phyloP scores from a whole-genome alignment of 768 basidiomycete genomes.

The Rhizopogon vesiculosus region DNA sequence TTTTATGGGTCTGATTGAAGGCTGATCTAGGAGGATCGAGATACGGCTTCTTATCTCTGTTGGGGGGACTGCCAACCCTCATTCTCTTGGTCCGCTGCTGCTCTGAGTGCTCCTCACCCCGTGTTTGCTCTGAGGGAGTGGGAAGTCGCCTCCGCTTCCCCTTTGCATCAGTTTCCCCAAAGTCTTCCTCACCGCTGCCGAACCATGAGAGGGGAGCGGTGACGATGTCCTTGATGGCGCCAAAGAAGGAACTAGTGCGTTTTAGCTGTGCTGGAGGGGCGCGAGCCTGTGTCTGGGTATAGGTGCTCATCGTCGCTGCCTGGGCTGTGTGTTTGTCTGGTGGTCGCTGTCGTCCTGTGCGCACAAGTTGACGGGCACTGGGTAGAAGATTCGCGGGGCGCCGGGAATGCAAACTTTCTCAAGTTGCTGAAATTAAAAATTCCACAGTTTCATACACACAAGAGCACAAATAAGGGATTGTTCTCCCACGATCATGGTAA shows the following conservation, averaged over 20 bases:
- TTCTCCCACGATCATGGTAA: constrained; percentile 6
- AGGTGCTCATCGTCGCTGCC: constrained; percentile 18
- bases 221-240: constrained; percentile 61
- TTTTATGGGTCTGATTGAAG: constrained; percentile 27
- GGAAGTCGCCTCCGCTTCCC: constrained; percentile 53
- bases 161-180: constrained; percentile 33
- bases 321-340: constrained; percentile 12
- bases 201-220: constrained; percentile 57
- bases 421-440: neutral
- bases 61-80: constrained; percentile 44
- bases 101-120: constrained; percentile 29
- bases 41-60: constrained; percentile 35
- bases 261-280: constrained; percentile 30
- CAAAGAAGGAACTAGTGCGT: constrained; percentile 57
- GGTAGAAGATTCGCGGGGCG: constrained; percentile 13
- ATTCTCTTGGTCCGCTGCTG: constrained; percentile 44
- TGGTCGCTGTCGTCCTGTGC: constrained; percentile 10
- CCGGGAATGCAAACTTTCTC: constrained; percentile 13
- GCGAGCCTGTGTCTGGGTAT: constrained; percentile 20
- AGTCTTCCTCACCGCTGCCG: constrained; percentile 45
- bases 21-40: constrained; percentile 51
- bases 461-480: constrained; percentile 7
- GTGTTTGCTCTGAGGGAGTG: constrained; percentile 16
- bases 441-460: constrained; percentile 2
- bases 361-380: constrained; percentile 6